Evolutionary conservation across 192 early-diverging fungal genomes (phyloP).

Genomic region (Coemansia sp.): DNA sequence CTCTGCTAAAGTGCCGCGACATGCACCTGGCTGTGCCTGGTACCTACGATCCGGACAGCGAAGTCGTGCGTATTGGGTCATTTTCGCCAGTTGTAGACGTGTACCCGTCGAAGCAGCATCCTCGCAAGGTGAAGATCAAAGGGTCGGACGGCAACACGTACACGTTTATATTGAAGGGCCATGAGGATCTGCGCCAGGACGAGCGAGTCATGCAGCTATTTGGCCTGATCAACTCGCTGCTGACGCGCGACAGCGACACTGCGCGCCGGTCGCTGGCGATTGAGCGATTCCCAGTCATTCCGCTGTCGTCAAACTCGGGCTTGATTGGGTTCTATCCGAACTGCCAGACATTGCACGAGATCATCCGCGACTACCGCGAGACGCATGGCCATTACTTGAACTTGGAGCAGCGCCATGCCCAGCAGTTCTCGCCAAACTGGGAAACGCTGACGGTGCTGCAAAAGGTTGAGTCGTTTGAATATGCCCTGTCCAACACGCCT

Average conservation of each 20-base stretch:
- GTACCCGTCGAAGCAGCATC: conserved; percentile 88
- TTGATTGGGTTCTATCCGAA: conserved; percentile 92
- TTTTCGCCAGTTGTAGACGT: conserved; percentile 79
- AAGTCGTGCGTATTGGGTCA: conserved; percentile 74
- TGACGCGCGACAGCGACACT: conserved; percentile 78
- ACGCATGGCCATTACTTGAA: conserved; percentile 75
- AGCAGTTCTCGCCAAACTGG: conserved; percentile 86
- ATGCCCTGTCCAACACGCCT: conserved; percentile 81
- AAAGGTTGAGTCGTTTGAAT: conserved; percentile 95
- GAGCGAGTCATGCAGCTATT: conserved; percentile 99
- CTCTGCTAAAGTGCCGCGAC: conserved; percentile 74
- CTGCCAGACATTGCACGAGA: conserved; percentile 80
- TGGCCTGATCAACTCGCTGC: conserved; percentile 90
- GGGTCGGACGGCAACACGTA: conserved; percentile 89
- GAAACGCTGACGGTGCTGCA: conserved; percentile 82
- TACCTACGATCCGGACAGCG: conserved; percentile 76
- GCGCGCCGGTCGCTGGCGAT: conserved; percentile 89
- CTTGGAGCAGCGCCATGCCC: conserved; percentile 84
- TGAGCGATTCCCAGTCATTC: conserved; percentile 85
- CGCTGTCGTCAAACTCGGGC: conserved; percentile 91
- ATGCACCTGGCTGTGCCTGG: conserved; percentile 89
- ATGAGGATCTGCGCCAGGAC: conserved; percentile 96
- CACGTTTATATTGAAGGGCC: conserved; percentile 88
- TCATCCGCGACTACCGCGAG: conserved; percentile 85
- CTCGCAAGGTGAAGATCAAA: conserved; percentile 74